Conservation (phyloP, 2,329 filamentous ascomycete species). For the Xylariaceae sp. region DNA sequence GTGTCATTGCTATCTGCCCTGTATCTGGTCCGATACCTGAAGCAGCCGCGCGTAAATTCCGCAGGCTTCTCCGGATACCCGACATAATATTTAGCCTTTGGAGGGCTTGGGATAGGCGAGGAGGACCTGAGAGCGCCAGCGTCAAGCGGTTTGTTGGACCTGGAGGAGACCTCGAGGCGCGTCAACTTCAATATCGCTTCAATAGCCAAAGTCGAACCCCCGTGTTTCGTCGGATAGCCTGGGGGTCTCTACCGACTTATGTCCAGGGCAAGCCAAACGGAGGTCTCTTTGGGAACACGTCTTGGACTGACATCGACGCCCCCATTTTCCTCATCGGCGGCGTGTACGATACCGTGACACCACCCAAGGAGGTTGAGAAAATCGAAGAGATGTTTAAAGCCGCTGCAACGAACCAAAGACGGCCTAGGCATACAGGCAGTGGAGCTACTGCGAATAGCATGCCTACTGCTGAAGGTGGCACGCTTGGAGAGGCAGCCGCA, state of each 20-base stretch:
- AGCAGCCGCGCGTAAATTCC: constrained; percentile 45
- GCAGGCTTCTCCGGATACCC: constrained; percentile 62
- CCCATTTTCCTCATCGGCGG: constrained; percentile 77
- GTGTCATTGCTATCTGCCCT: constrained; percentile 78
- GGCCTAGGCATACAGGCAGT: not conserved
- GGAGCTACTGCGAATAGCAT: constrained; percentile 3
- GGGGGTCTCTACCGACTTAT: constrained; percentile 61
- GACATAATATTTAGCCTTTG: constrained; percentile 68
- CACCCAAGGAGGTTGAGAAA: constrained; percentile 62
- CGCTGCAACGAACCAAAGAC: constrained; percentile 4
- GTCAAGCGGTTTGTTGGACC: constrained; percentile 71
- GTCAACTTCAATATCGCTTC: constrained; percentile 63
- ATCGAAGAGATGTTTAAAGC: constrained; percentile 46
- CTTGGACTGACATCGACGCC: constrained; percentile 66
- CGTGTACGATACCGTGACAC: constrained; percentile 69
- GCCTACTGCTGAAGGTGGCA: constrained; percentile 25
- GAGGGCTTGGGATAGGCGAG: constrained; percentile 71
- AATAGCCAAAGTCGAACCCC: constrained; percentile 79
- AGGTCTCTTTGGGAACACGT: constrained; percentile 62
- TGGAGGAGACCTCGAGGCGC: constrained; percentile 59
- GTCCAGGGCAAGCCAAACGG: constrained; percentile 46
- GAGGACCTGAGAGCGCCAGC: constrained; percentile 71
- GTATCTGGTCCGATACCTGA: constrained; percentile 57
- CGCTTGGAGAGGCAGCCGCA: constrained; percentile 44
- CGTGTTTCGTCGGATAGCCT: constrained; percentile 77